Conservation (phyloP, 306 rosid genomes). For the Prunus armeniaca region DNA sequence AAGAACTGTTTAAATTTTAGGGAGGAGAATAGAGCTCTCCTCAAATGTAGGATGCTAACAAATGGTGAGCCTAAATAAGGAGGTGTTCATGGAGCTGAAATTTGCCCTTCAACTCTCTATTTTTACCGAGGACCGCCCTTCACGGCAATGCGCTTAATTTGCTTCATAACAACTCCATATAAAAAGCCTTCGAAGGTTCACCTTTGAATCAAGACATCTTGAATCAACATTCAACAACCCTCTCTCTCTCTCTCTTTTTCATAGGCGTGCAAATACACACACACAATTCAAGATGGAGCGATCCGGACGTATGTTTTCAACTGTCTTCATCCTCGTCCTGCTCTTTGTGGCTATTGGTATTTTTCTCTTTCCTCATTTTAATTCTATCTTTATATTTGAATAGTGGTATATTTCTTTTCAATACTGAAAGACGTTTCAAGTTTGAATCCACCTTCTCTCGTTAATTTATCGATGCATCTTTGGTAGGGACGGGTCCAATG, state of each 20-base stretch:
- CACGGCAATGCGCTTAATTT: not conserved
- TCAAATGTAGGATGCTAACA: not conserved
- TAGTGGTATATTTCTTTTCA: no score
- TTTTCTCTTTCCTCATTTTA: not conserved
- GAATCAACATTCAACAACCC: not conserved
- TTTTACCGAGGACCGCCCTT: not conserved
- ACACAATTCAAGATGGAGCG: not conserved
- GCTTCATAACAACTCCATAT: not conserved
- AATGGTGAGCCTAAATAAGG: not conserved
- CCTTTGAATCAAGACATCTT: not conserved
- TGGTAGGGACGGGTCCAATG: not conserved
- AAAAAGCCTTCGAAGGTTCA: not conserved
- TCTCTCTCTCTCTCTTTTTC: not conserved
- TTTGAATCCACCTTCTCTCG: not conserved
- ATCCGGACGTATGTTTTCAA: not conserved
- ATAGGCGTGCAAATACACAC: not conserved
- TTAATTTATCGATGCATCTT: not conserved
- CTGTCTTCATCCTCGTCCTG: not conserved
- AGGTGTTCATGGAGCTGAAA: not conserved
- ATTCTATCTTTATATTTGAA: not conserved
- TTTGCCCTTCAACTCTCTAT: not conserved
- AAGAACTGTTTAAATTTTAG: not conserved
- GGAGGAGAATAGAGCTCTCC: not conserved
- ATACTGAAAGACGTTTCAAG: not conserved
- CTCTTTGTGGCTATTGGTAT: conserved; percentile 8